phyloP scores from a whole-genome alignment of 2,329 filamentous ascomycete species.

The Pleomassaria siparia region DNA sequence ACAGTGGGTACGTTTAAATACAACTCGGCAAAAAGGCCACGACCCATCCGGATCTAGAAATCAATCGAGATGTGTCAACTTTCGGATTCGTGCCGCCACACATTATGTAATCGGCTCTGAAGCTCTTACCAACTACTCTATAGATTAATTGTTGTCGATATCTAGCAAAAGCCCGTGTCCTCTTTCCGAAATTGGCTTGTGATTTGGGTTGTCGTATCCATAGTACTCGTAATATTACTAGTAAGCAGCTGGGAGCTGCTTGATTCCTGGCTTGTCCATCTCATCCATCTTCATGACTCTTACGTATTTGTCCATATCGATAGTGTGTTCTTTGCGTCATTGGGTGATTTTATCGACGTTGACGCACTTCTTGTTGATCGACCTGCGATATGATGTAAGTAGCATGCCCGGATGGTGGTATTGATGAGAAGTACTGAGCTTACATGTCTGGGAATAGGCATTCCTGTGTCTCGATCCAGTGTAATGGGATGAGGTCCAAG shows the following conservation, averaged over 20 bases:
- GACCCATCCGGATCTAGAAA: no score
- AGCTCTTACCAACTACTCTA: no score
- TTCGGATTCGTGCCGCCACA: no score
- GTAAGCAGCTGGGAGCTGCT: slow-evolving; percentile 17
- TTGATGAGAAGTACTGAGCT: not conserved
- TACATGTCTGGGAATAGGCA: slow-evolving; percentile 9
- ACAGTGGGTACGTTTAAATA: no score
- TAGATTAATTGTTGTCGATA: not conserved
- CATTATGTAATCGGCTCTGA: no score
- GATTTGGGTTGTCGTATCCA: slow-evolving; percentile 19
- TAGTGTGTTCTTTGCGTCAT: slow-evolving; percentile 15
- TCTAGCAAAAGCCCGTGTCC: slow-evolving; percentile 14
- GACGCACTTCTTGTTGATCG: slow-evolving; percentile 18
- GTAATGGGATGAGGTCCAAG: slow-evolving; percentile 5
- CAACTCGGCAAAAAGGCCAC: no score
- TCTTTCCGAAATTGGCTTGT: slow-evolving; percentile 12
- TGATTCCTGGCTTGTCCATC: slow-evolving; percentile 12
- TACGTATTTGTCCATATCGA: slow-evolving; percentile 21
- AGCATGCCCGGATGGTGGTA: not conserved
- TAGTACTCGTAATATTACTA: slow-evolving; percentile 21
- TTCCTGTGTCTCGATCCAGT: slow-evolving; percentile 15
- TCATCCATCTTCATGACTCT: slow-evolving; percentile 16
- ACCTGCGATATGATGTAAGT: slow-evolving; percentile 4
- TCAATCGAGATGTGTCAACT: no score
- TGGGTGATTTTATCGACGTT: slow-evolving; percentile 17